These are phyloP conservation scores for Prototheca wickerhamii DNA, from an alignment of 163 green algal species.

Conservation along the genomic window DNA sequence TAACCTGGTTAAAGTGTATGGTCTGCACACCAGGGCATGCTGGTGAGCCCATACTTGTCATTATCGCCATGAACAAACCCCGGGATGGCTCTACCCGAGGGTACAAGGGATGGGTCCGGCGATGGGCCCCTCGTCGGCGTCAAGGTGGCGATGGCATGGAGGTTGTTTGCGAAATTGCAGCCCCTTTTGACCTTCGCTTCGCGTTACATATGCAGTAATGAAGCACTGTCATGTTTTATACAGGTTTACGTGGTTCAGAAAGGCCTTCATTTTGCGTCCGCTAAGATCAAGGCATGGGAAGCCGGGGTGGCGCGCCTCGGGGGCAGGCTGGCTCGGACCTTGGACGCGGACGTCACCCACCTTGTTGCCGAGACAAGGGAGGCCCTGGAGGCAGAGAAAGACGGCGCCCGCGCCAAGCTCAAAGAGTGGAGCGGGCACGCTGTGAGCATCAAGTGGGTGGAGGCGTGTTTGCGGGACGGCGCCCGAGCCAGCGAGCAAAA, in stretches of 20 bases:
- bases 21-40: no score
- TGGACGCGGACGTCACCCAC: constrained; percentile 5
- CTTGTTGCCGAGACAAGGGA: background rate
- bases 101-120: no score
- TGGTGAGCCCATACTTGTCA: no score
- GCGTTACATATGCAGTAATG: background rate
- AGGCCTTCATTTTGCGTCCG: background rate
- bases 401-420: background rate
- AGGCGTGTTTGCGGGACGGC: no score
- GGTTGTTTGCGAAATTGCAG: background rate
- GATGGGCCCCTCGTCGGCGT: background rate
- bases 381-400: background rate
- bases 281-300: constrained; percentile 2
- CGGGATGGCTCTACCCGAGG: no score
- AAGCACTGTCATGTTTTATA: background rate
- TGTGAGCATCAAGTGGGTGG: no score
- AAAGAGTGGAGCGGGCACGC: background rate
- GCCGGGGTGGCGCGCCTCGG: constrained; percentile 3
- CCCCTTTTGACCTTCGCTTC: no score
- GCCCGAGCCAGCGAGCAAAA: no score
- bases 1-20: no score
- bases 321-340: background rate
- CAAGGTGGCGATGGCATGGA: background rate
- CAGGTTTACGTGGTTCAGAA: background rate
- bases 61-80: no score